Conservation (phyloP, 768 basidiomycete genomes). For the Solioccasus polychromus region DNA sequence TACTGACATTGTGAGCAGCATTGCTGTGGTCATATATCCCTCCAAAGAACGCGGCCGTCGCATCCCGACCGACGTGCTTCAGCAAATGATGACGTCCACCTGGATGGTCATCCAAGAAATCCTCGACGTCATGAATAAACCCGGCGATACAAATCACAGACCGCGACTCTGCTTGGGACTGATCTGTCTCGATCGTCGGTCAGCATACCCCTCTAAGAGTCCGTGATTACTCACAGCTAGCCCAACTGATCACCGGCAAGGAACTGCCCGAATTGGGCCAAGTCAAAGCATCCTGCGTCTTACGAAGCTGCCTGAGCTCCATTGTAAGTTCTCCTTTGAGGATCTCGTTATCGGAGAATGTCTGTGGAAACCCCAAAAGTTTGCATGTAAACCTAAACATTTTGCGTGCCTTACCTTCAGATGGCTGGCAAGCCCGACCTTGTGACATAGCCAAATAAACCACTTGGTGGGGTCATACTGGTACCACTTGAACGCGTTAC, state of each 20-base stretch:
- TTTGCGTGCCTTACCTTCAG: conserved; percentile 47
- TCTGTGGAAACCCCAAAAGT: conserved; percentile 13
- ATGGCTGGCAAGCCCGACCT: conserved; percentile 52
- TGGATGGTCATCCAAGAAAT: conserved; percentile 88
- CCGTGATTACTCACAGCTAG: conserved; percentile 60
- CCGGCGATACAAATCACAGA: conserved; percentile 86
- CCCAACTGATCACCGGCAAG: conserved; percentile 83
- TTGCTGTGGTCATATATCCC: conserved; percentile 89
- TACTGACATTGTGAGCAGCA: conserved; percentile 78
- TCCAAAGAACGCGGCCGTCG: conserved; percentile 92
- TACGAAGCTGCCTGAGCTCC: conserved; percentile 84
- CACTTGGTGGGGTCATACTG: conserved; percentile 95
- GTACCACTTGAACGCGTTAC: conserved; percentile 89
- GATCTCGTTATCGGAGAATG: conserved; percentile 70
- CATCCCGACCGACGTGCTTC: conserved; percentile 87
- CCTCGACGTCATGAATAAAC: conserved; percentile 86
- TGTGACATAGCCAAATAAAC: conserved; percentile 58
- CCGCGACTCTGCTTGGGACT: conserved; percentile 73
- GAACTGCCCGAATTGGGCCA: conserved; percentile 81
- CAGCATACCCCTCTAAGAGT: neutral
- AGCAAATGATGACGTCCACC: conserved; percentile 83
- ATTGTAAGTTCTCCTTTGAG: conserved; percentile 91
- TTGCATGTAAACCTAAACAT: neutral
- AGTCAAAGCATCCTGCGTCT: conserved; percentile 66
- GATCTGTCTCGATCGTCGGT: conserved; percentile 47